Conservation (phyloP, 495 filamentous ascomycete genomes). For the Bombardia bombarda region DNA sequence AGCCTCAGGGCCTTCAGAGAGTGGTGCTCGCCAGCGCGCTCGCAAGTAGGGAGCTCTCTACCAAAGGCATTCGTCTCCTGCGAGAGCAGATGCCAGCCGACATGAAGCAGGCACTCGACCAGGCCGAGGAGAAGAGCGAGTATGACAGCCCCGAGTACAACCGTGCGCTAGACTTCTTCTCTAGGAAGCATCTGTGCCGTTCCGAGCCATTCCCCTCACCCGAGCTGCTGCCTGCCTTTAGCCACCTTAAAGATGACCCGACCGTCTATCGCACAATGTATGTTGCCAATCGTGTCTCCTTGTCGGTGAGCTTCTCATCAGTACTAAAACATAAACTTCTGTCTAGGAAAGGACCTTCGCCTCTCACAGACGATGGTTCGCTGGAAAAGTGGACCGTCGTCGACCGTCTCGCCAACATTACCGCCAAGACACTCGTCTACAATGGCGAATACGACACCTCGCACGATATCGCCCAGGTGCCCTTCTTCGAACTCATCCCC, state of each 20-base stretch:
- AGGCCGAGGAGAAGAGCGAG: constrained; percentile 6
- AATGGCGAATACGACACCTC: neutral
- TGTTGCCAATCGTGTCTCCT: too few species aligned
- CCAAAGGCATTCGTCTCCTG: neutral
- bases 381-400: neutral
- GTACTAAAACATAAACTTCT: too few species aligned
- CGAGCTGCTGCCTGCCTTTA: too few species aligned
- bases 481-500: neutral
- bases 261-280: too few species aligned
- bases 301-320: too few species aligned
- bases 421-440: neutral
- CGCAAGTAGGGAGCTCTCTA: constrained; percentile 2
- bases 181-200: too few species aligned
- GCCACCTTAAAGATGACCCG: too few species aligned
- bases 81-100: neutral
- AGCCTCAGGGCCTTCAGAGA: neutral
- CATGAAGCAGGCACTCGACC: neutral
- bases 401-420: neutral
- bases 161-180: too few species aligned
- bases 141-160: constrained; percentile 6
- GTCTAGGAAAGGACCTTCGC: neutral
- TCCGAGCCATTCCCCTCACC: too few species aligned
- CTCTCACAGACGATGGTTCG: neutral
- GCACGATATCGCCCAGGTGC: neutral
- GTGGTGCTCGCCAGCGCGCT: constrained; percentile 1